Evolutionary conservation across 352 stramenopile species (phyloP), one percentile per base, ranked within the genome.

Genomic region (Pythium dissimile): DNA sequence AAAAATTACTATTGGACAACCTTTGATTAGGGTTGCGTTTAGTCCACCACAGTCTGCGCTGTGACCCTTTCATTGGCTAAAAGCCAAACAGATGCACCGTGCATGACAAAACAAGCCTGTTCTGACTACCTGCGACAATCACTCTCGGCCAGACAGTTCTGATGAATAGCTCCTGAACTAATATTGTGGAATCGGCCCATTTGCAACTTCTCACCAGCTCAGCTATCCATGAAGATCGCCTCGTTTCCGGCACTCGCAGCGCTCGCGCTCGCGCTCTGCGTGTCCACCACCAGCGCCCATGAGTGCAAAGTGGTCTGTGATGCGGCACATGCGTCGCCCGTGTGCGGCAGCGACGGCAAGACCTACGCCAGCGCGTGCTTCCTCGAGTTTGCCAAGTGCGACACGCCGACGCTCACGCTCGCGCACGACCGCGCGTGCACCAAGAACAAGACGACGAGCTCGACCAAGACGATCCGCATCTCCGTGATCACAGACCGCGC

Each of bases 341-440:
- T 76, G 18, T 76, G 68, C 28, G 68, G 68, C 28, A 71, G 52
- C 35, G 58, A 76, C 38, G 61, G 61, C 32, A 72, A 71, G 48
- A 76, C 68, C 9, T 76, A 76, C 52, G 37, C 30, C 27, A 67
- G 54, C 53, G 28, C 58, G 32, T 67, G 60, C 54, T 59, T 63
- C 34, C 53, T 67, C 32, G 42, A 63, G 53, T 62, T 63, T 34
- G 60, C 60, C 18, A 61, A 67, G 34, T 67, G 60, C 41, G 18
- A 47, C 9, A 21, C 47, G 52, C 41, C 51, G 35, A n/a, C 21
- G 46, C 53, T 67, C 38, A 63, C 9, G 39, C 21, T 55, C 12
- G 39, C 39, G 12, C 48, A 58, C 47, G 24, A 42, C 3, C 24
- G 26, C 20, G 37, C 50, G 23, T 66, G 59, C 23, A n/a, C 43